These are phyloP conservation scores for Claviceps paspali DNA, from an alignment of 2,329 filamentous ascomycete genomes.

Conservation along the genomic window DNA sequence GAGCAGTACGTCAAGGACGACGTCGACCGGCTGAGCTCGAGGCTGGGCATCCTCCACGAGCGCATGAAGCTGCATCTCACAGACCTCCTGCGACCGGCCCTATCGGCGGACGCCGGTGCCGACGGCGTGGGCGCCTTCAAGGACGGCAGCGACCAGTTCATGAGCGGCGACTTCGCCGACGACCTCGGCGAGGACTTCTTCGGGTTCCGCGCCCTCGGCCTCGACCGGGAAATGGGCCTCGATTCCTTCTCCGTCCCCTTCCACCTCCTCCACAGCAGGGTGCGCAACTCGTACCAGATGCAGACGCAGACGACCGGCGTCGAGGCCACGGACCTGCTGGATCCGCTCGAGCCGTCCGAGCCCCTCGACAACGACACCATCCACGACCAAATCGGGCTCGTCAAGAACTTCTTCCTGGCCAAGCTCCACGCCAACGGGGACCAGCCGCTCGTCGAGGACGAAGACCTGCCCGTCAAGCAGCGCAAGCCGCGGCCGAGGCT, in stretches of 20 bases:
- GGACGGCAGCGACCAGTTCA: conserved; percentile 92
- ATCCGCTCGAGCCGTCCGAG: conserved; percentile 53
- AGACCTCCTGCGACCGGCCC: conserved; percentile 82
- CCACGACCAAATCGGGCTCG: conserved; percentile 66
- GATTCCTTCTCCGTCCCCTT: conserved; percentile 82
- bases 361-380: conserved; percentile 69
- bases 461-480: conserved; percentile 88
- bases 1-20: conserved; percentile 88
- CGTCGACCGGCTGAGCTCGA: conserved; percentile 68
- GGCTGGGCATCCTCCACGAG: conserved; percentile 75
- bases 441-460: conserved; percentile 77
- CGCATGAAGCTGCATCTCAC: conserved; percentile 86
- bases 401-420: conserved; percentile 80
- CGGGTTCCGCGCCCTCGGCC: conserved; percentile 85
- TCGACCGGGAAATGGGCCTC: conserved; percentile 81
- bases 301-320: conserved; percentile 50
- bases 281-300: conserved; percentile 71
- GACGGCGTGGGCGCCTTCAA: conserved; percentile 89
- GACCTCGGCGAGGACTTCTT: conserved; percentile 99
- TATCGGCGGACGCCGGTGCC: conserved; percentile 55
- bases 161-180: conserved; percentile 92
- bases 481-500: conserved; percentile 53
- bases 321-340: conserved; percentile 46
- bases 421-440: conserved; percentile 74
- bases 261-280: conserved; percentile 82